These are phyloP conservation scores for Leishmania amazonensis DNA, from an alignment of 208 protist species.

Conservation along the genomic window DNA sequence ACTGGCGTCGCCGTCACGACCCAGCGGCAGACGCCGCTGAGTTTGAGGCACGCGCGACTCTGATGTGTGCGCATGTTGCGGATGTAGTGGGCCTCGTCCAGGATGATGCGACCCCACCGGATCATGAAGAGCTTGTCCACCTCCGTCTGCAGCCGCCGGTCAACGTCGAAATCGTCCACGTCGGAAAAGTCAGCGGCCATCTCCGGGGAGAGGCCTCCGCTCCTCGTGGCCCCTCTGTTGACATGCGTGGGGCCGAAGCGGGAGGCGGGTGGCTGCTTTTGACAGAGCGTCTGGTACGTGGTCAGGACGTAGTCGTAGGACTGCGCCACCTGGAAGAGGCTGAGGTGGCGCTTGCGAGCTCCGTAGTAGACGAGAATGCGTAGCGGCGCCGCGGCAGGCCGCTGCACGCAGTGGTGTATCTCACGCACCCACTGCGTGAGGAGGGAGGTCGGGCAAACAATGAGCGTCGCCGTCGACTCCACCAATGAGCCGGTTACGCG, in stretches of 20 bases:
- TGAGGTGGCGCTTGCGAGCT: constrained; percentile 34
- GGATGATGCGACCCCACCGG: constrained; percentile 85
- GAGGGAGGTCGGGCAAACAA: constrained; percentile 75
- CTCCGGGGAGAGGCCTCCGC: background rate
- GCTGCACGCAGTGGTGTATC: constrained; percentile 47
- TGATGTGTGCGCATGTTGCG: constrained; percentile 65
- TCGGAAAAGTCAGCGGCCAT: background rate
- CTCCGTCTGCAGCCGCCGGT: constrained; percentile 28
- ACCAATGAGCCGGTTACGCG: constrained; percentile 67
- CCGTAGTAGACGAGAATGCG: constrained; percentile 84
- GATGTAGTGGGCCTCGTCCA: constrained; percentile 92
- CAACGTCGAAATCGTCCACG: constrained; percentile 11
- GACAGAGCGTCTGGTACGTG: constrained; percentile 63
- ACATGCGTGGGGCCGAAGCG: background rate
- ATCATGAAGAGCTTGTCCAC: constrained; percentile 73
- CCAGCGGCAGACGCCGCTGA: constrained; percentile 57
- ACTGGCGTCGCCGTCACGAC: constrained; percentile 65
- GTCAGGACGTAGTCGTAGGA: constrained; percentile 87
- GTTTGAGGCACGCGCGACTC: constrained; percentile 47
- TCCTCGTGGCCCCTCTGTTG: background rate
- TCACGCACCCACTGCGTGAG: constrained; percentile 76
- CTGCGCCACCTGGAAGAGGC: constrained; percentile 56
- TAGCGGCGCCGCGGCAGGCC: constrained; percentile 28
- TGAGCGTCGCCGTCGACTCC: constrained; percentile 62
- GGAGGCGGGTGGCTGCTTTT: constrained; percentile 31